These are phyloP conservation scores for Globisporangium barbulae DNA, from an alignment of 352 stramenopile genomes.

Conservation along the genomic window DNA sequence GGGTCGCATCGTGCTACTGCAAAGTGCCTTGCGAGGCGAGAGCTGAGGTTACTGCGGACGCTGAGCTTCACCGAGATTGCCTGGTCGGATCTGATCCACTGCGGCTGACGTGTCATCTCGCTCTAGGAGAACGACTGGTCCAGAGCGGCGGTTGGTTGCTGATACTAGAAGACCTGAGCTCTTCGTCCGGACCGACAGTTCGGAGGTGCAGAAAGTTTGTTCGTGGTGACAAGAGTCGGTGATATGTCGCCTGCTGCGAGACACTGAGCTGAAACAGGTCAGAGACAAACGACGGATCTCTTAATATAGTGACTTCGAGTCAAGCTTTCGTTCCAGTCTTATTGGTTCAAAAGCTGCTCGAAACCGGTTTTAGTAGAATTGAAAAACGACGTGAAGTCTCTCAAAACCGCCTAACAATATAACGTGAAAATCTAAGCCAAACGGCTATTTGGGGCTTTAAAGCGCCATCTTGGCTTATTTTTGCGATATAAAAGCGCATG, in stretches of 20 bases:
- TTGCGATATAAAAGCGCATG: background rate
- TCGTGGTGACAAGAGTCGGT: no score
- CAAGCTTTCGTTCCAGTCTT: no score
- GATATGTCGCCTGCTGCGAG: no score
- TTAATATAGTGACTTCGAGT: no score
- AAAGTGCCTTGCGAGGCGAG: background rate
- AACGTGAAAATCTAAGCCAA: background rate
- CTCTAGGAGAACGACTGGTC: no score
- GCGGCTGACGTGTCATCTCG: background rate
- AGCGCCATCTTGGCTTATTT: background rate
- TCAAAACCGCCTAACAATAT: background rate
- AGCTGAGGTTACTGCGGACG: background rate
- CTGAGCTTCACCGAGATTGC: background rate
- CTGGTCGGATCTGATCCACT: constrained; percentile 11
- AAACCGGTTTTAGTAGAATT: background rate
- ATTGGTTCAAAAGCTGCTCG: no score
- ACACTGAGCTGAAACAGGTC: no score
- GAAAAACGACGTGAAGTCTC: background rate
- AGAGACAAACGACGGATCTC: no score
- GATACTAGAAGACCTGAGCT: no score
- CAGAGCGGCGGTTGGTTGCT: no score
- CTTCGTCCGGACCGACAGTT: no score
- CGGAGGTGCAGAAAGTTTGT: no score
- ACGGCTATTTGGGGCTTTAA: background rate
- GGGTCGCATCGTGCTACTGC: background rate